phyloP scores from a whole-genome alignment of 495 filamentous ascomycete species.

The Durotheca rogersii region DNA sequence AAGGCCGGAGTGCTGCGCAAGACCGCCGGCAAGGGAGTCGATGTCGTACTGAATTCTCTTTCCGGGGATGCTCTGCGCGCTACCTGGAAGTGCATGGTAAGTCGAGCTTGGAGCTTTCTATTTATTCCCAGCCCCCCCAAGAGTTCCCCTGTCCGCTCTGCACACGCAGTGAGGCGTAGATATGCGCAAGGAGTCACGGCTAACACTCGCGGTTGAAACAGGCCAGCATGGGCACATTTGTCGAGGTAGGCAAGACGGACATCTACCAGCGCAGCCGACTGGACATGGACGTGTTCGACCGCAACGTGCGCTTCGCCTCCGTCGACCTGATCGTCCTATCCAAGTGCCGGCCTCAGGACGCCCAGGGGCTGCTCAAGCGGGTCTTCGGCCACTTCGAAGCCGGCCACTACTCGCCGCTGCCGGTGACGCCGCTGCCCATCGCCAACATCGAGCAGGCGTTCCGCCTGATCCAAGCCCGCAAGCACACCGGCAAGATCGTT shows the following conservation, averaged over 20 bases:
- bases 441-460: constrained; percentile 44
- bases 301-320: not conserved
- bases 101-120: not conserved
- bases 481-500: constrained; percentile 49
- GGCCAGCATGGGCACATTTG: not conserved
- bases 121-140: not conserved
- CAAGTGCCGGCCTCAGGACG: not conserved
- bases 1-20: constrained; percentile 42
- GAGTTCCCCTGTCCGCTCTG: too few relatives aligned
- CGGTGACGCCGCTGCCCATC: constrained; percentile 36
- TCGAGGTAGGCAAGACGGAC: not conserved
- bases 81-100: constrained; percentile 5
- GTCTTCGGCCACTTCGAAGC: not conserved
- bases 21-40: constrained; percentile 53
- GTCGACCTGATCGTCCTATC: not conserved
- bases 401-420: constrained; percentile 2
- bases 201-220: not conserved
- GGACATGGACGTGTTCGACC: not conserved
- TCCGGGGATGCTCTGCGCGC: constrained; percentile 53
- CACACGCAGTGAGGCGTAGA: too few relatives aligned
- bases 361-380: not conserved
- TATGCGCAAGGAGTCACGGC: not conserved
- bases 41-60: constrained; percentile 59
- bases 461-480: constrained; percentile 44
- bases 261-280: not conserved